Conservation (phyloP, 2,329 filamentous ascomycete species). For the Ceratocystis albifundus region DNA sequence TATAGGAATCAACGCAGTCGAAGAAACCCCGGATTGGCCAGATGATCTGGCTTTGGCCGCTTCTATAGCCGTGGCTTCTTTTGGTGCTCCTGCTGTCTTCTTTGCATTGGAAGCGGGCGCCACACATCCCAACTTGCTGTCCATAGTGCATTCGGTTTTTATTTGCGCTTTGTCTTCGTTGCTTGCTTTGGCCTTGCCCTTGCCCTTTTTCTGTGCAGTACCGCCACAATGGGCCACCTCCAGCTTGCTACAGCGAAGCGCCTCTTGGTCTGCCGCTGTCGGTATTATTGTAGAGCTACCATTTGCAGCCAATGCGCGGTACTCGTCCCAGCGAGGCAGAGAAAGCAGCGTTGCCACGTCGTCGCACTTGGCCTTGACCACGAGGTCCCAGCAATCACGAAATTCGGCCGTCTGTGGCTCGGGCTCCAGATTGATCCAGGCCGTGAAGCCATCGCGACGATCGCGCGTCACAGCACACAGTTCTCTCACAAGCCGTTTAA, state of each 20-base stretch:
- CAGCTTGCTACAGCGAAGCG: slow-evolving; percentile 32
- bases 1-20: neutral
- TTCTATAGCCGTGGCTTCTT: neutral
- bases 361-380: slow-evolving; percentile 79
- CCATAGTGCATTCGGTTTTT: slow-evolving; percentile 33
- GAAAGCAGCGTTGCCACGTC: slow-evolving; percentile 66
- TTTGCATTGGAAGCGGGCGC: slow-evolving; percentile 30
- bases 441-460: slow-evolving; percentile 70
- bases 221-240: slow-evolving; percentile 26
- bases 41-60: neutral
- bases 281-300: slow-evolving; percentile 38
- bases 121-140: slow-evolving; percentile 50
- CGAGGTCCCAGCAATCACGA: slow-evolving; percentile 84
- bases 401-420: slow-evolving; percentile 74
- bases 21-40: neutral
- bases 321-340: slow-evolving; percentile 46
- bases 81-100: too few species aligned
- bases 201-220: slow-evolving; percentile 23
- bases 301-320: slow-evolving; percentile 25
- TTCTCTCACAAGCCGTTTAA: slow-evolving; percentile 78
- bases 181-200: slow-evolving; percentile 25
- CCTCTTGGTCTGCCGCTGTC: slow-evolving; percentile 35
- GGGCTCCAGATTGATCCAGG: slow-evolving; percentile 88
- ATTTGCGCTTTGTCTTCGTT: slow-evolving; percentile 33
- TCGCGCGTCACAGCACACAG: slow-evolving; percentile 79